phyloP scores from a whole-genome alignment of 805 yeast species.

The Lachancea cidri region DNA sequence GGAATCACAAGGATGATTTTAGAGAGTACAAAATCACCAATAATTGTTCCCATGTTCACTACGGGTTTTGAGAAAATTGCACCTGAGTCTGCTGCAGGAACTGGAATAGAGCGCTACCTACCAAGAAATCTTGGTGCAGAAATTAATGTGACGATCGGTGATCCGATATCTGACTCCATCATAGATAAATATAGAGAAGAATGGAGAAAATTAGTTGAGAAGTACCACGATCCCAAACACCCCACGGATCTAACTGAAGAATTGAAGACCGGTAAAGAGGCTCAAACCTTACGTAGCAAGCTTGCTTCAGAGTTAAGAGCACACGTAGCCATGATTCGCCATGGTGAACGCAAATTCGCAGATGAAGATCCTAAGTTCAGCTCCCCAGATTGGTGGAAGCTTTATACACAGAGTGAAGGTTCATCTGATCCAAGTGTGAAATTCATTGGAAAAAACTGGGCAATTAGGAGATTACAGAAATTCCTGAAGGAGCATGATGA shows the following conservation, averaged over 20 bases:
- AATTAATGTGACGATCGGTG: constrained; percentile 66
- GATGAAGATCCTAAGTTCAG: constrained; percentile 67
- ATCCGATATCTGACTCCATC: constrained; percentile 54
- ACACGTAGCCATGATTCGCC: constrained; percentile 48
- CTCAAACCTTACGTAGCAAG: constrained; percentile 58
- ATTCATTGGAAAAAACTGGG: constrained; percentile 81
- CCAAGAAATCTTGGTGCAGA: constrained; percentile 65
- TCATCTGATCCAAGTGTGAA: constrained; percentile 59
- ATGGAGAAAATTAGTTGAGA: constrained; percentile 62
- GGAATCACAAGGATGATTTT: constrained; percentile 81
- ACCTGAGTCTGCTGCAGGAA: constrained; percentile 62
- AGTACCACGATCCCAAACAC: constrained; percentile 45
- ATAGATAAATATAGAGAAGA: constrained; percentile 58
- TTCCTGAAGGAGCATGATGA: constrained; percentile 28
- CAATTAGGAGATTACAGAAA: constrained; percentile 62
- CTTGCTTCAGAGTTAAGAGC: constrained; percentile 66
- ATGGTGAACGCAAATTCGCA: constrained; percentile 37
- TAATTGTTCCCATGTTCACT: constrained; percentile 79
- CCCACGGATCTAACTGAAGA: constrained; percentile 57
- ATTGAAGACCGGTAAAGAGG: constrained; percentile 59
- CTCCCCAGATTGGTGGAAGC: constrained; percentile 69
- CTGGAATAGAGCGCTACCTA: constrained; percentile 49
- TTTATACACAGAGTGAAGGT: constrained; percentile 61
- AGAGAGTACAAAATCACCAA: constrained; percentile 79
- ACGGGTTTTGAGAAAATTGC: constrained; percentile 83